Evolutionary conservation across 495 filamentous ascomycete species (phyloP).

Genomic region (Podospora pseudopauciseta): DNA sequence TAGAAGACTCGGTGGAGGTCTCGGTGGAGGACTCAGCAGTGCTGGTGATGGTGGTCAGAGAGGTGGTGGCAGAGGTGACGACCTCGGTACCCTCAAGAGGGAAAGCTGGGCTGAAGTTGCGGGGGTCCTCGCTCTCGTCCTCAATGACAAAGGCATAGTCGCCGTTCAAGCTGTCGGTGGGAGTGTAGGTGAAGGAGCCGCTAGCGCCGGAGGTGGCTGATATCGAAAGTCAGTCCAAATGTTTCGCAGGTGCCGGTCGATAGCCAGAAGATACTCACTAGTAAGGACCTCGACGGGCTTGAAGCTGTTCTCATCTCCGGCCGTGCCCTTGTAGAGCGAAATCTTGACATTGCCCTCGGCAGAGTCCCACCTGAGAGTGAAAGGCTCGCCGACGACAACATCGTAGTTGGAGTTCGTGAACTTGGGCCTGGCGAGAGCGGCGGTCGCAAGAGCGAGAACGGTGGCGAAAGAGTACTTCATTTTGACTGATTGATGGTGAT

Average conservation of each 20-base stretch:
- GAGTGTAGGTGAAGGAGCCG: constrained; percentile 35
- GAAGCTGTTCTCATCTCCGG: constrained; percentile 26
- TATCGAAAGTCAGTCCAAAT: background rate
- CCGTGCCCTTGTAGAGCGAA: constrained; percentile 35
- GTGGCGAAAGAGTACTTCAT: constrained; percentile 44
- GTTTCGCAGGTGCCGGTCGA: background rate
- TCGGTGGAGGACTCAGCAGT: constrained; percentile 21
- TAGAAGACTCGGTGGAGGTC: constrained; percentile 20
- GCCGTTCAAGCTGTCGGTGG: constrained; percentile 33
- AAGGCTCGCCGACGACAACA: constrained; percentile 36
- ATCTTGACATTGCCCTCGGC: constrained; percentile 40
- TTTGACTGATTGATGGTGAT: constrained; percentile 22
- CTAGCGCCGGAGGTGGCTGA: constrained; percentile 29
- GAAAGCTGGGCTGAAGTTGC: constrained; percentile 45
- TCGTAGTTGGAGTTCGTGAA: constrained; percentile 43
- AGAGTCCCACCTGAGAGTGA: constrained; percentile 41
- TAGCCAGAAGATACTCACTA: constrained; percentile 23
- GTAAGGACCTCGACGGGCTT: constrained; percentile 33
- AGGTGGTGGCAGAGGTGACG: constrained; percentile 24
- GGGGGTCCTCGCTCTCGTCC: constrained; percentile 24
- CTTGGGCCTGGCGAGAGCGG: constrained; percentile 34
- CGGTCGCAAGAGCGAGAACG: constrained; percentile 38
- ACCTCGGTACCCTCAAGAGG: constrained; percentile 25
- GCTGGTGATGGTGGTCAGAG: constrained; percentile 17
- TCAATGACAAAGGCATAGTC: constrained; percentile 45